Conservation (phyloP, 1,284 basidiomycete species). For the Marasmius oreades region DNA sequence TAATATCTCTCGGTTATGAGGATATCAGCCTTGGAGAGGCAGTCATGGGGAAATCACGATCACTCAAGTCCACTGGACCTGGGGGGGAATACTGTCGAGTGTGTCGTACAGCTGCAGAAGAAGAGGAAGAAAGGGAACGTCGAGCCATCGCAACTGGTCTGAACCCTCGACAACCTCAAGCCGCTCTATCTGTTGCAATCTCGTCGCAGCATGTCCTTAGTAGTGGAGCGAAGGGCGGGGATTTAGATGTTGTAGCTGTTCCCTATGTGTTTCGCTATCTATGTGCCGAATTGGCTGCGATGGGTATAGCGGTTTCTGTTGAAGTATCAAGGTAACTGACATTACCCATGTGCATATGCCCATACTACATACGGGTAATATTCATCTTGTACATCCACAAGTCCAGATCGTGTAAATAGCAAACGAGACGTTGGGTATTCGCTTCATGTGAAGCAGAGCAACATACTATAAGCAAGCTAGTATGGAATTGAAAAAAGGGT, state of each 20-base stretch:
- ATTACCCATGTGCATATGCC: not conserved
- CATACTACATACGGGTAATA: not conserved
- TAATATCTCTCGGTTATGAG: slow-evolving; percentile 95
- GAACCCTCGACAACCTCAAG: slow-evolving; percentile 33
- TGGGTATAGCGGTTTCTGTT: slow-evolving; percentile 82
- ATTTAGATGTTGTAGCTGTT: slow-evolving; percentile 91
- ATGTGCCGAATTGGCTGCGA: slow-evolving; percentile 80
- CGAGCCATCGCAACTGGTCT: slow-evolving; percentile 50
- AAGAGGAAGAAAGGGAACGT: slow-evolving; percentile 55
- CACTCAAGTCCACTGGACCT: slow-evolving; percentile 57
- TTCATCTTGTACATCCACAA: not conserved
- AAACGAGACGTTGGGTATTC: not conserved
- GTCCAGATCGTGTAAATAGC: not conserved
- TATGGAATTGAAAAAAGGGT: too few relatives aligned
- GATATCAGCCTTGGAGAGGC: slow-evolving; percentile 71
- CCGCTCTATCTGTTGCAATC: slow-evolving; percentile 61
- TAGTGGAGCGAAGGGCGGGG: slow-evolving; percentile 59
- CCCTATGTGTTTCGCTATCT: slow-evolving; percentile 94
- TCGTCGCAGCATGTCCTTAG: slow-evolving; percentile 64
- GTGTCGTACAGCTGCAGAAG: slow-evolving; percentile 72
- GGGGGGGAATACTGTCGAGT: slow-evolving; percentile 89
- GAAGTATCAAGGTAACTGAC: slow-evolving; percentile 39
- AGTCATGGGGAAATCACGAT: slow-evolving; percentile 45
- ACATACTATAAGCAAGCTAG: too few relatives aligned
- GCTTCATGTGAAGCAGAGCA: not conserved